These are phyloP conservation scores for Pseudocercospora cruenta DNA, from an alignment of 2,329 filamentous ascomycete species.

Conservation along the genomic window DNA sequence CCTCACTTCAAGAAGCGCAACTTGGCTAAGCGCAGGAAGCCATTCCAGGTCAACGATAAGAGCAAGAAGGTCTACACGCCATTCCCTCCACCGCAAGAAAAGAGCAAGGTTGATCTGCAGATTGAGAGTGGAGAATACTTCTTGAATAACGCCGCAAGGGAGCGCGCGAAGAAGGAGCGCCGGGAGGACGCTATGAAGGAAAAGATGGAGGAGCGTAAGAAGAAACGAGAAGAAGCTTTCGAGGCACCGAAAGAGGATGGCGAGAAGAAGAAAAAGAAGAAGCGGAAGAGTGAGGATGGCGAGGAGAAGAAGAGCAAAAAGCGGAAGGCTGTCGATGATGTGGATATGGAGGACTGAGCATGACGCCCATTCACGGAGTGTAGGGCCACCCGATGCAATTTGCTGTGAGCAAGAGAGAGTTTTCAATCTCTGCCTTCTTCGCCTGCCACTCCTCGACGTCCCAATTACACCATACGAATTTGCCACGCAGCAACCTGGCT, in stretches of 20 bases:
- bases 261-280: conserved; percentile 53
- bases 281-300: conserved; percentile 56
- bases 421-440: background rate
- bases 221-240: conserved; percentile 83
- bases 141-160: conserved; percentile 88
- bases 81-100: conserved; percentile 94
- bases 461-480: conserved; percentile 30
- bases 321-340: conserved; percentile 36
- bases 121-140: conserved; percentile 99
- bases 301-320: conserved; percentile 49
- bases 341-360: conserved; percentile 33
- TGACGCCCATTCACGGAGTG: background rate
- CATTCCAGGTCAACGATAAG: conserved; percentile 89
- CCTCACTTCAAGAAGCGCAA: conserved; percentile 97
- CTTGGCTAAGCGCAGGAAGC: conserved; percentile 79
- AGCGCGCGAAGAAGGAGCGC: conserved; percentile 77
- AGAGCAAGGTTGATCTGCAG: conserved; percentile 98
- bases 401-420: background rate
- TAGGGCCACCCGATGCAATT: conserved; percentile 6
- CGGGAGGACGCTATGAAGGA: conserved; percentile 80
- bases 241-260: conserved; percentile 79
- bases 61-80: conserved; percentile 92
- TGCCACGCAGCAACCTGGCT: conserved; percentile 45
- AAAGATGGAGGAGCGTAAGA: conserved; percentile 86
- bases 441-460: conserved; percentile 18